These are phyloP conservation scores for Podospora comata DNA, from an alignment of 495 filamentous ascomycete species.

Conservation along the genomic window DNA sequence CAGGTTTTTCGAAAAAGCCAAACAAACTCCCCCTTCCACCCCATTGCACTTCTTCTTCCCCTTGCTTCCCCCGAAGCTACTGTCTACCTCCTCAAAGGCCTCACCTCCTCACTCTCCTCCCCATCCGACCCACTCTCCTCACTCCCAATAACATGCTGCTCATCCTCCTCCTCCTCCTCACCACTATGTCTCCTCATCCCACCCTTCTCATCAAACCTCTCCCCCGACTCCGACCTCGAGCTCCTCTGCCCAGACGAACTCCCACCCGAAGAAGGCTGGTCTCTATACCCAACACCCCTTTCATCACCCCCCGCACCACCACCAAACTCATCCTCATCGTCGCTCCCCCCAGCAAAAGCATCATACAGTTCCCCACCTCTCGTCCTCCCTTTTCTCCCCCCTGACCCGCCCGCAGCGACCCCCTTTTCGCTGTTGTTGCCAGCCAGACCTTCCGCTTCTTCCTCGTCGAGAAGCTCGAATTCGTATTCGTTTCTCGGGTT, in stretches of 20 bases:
- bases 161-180: constrained; percentile 48
- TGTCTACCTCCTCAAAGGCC: constrained; percentile 15
- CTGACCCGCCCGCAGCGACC: constrained; percentile 5
- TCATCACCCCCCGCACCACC: background rate
- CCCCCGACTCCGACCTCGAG: constrained; percentile 2
- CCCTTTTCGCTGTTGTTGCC: constrained; percentile 25
- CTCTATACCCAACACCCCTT: constrained; percentile 20
- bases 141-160: constrained; percentile 36
- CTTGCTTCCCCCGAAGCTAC: background rate
- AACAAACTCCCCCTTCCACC: background rate
- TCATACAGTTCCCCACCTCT: constrained; percentile 86
- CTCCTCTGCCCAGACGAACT: constrained; percentile 9
- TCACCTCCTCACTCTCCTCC: constrained; percentile 18
- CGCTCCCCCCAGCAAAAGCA: constrained; percentile 78
- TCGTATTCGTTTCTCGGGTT: constrained; percentile 84
- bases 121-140: constrained; percentile 29
- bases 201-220: constrained; percentile 23
- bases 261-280: constrained; percentile 12
- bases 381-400: constrained; percentile 37
- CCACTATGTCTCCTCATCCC: constrained; percentile 32
- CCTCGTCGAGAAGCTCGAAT: constrained; percentile 86
- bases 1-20: background rate
- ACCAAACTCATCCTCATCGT: constrained; percentile 26
- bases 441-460: constrained; percentile 61
- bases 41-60: background rate